Evolutionary conservation across 1,139 yeast species (phyloP), one percentile per base, ranked within the genome.

Genomic region (Candida pseudoviswanathii): DNA sequence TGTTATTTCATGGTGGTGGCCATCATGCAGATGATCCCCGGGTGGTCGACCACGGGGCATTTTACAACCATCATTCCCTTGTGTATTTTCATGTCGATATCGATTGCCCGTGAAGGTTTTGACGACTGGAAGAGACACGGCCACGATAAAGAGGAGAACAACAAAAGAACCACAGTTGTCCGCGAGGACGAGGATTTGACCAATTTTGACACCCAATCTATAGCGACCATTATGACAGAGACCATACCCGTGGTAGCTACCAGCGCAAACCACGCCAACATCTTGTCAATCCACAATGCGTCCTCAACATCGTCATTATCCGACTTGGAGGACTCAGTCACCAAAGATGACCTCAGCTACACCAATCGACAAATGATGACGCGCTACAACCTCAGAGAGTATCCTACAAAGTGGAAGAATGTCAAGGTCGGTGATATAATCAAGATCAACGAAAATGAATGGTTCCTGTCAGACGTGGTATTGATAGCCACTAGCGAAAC

Each of bases 21-120:
- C 2, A 88, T 94, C 52, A 74, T 92, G 77, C 98, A 94, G 64
- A 86, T 92, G 95, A 86, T 94, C 47, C 99, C 99, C 0, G 84
- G 92, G 1, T 94, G 97, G 97, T 90, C 97, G 2, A 91, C 99
- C 2, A 94, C 99, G 0, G 99, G 98, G 52, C 87, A 90, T n/a
- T 90, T 84, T 64, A 94, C 98, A 2, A 94, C 99, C 1, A 92
- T 94, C 58, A 78, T 92, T 37, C 99, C 99, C 1, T 75, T 94
- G 51, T 70, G 86, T 64, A 80, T 94, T 7, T 94, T 95, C 66
- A 88, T 95, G 70, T 77, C 90, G n/a, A 88, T 94, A 29, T 89
- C 98, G 0, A 91, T 94, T 68, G 82, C 86, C 8, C 79, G 99
- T 58, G 99, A 95, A 69, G 99, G 96, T 0, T 90, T 78, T 64